Evolutionary conservation across 108 stramenopile species (phyloP).

Genomic region (Schizochytrium sp.): DNA sequence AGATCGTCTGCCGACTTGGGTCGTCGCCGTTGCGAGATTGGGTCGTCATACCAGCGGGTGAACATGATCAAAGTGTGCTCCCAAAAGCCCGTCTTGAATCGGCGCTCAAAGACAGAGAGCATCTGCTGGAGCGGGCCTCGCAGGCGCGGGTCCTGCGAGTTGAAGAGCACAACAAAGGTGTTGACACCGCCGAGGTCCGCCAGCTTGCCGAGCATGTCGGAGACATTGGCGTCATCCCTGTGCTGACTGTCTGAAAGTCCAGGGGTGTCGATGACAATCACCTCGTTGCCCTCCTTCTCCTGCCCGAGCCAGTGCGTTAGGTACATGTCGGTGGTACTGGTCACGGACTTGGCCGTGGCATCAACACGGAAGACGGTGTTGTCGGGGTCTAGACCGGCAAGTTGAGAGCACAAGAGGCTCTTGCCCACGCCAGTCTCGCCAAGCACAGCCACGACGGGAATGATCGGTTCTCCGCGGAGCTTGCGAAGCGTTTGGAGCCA

Average conservation of each 20-base stretch:
- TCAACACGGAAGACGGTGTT: not conserved
- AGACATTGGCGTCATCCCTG: not conserved
- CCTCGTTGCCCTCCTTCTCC: not conserved
- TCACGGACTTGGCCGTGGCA: not conserved
- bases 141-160: not conserved
- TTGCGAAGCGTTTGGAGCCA: not conserved
- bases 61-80: not conserved
- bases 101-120: not conserved
- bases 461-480: not conserved
- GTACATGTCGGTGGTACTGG: not conserved
- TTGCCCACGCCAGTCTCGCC: not conserved
- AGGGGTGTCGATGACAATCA: not conserved
- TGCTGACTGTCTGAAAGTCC: not conserved
- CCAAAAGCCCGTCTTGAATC: not conserved
- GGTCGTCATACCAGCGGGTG: not conserved
- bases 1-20: not conserved
- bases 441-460: not conserved
- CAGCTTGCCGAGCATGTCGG: not conserved
- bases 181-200: not conserved
- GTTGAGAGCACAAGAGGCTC: not conserved
- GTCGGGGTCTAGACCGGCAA: not conserved
- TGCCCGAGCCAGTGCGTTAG: not conserved
- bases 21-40: not conserved
- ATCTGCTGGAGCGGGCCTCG: not conserved
- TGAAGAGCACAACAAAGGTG: not conserved